Evolutionary conservation across 1,139 yeast genomes (phyloP).

Genomic region (Candida pseudocylindracea): DNA sequence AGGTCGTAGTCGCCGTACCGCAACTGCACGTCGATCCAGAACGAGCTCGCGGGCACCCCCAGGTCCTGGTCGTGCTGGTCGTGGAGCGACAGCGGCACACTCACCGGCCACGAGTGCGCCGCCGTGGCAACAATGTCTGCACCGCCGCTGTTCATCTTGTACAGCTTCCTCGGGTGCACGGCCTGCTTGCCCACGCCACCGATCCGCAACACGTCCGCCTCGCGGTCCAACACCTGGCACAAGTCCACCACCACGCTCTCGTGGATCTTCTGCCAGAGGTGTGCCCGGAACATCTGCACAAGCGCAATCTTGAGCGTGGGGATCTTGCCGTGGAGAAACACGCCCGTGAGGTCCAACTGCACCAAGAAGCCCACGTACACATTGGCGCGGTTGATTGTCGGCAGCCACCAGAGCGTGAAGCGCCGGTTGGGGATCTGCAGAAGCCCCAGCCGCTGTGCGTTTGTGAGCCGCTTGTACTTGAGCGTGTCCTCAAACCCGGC

Average conservation of each 20-base stretch:
- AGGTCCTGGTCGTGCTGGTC: constrained; percentile 31
- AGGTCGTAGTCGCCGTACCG: constrained; percentile 96
- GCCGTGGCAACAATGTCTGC: constrained; percentile 76
- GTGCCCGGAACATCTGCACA: constrained; percentile 93
- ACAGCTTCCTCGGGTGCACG: constrained; percentile 92
- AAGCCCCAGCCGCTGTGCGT: constrained; percentile 93
- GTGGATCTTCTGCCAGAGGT: constrained; percentile 97
- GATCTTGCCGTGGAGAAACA: constrained; percentile 90
- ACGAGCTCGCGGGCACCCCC: constrained; percentile 38
- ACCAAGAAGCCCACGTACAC: constrained; percentile 96
- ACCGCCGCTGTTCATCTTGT: constrained; percentile 88
- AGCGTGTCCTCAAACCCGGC: constrained; percentile 93
- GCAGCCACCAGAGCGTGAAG: constrained; percentile 98
- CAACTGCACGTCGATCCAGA: constrained; percentile 90
- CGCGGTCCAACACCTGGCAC: constrained; percentile 81
- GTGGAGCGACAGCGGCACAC: constrained; percentile 60
- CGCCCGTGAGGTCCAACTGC: constrained; percentile 90
- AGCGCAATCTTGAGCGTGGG: constrained; percentile 91
- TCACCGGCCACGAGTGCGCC: constrained; percentile 65
- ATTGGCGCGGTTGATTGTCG: constrained; percentile 93
- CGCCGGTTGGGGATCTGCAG: constrained; percentile 96
- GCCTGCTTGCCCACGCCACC: constrained; percentile 81
- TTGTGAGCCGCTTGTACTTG: constrained; percentile 84
- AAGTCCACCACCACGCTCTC: constrained; percentile 87
- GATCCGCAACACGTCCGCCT: constrained; percentile 61